Conservation (phyloP, 805 yeast genomes). For the Spathaspora arborariae region DNA sequence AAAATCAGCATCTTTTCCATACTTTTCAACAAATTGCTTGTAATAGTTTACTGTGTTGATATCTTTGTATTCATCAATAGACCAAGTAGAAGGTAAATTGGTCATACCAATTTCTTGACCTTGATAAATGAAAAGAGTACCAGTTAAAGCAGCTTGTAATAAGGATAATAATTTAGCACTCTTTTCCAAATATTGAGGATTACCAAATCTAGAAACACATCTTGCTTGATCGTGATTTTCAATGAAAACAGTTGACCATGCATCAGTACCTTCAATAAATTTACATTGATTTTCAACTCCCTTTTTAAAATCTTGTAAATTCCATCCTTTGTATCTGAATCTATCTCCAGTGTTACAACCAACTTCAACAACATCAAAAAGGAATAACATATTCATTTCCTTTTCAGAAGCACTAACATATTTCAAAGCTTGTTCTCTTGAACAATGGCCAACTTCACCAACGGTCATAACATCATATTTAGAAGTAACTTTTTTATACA, state of each 20-base stretch:
- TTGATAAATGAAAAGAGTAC: constrained; percentile 55
- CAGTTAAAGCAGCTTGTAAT: constrained; percentile 45
- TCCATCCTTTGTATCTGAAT: constrained; percentile 30
- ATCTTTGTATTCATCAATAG: constrained; percentile 49
- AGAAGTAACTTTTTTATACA: constrained; percentile 40
- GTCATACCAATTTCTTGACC: constrained; percentile 61
- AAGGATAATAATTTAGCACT: constrained; percentile 49
- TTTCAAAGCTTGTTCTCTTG: constrained; percentile 38
- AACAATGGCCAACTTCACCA: constrained; percentile 49
- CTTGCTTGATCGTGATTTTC: constrained; percentile 63
- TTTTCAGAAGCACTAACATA: constrained; percentile 39
- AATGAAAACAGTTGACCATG: constrained; percentile 52
- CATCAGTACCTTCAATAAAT: constrained; percentile 47
- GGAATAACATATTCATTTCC: constrained; percentile 35
- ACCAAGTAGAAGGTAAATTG: constrained; percentile 46
- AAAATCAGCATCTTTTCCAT: constrained; percentile 23
- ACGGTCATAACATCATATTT: constrained; percentile 54
- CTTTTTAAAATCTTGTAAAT: constrained; percentile 39
- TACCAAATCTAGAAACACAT: constrained; percentile 49
- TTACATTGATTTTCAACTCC: constrained; percentile 31
- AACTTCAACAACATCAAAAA: constrained; percentile 29
- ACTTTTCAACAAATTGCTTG: constrained; percentile 24
- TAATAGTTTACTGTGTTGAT: constrained; percentile 44
- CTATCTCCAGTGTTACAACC: constrained; percentile 35
- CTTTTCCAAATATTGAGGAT: constrained; percentile 29